Evolutionary conservation across 2,329 filamentous ascomycete species (phyloP).

Genomic region (Hypoxylon rubiginosum): DNA sequence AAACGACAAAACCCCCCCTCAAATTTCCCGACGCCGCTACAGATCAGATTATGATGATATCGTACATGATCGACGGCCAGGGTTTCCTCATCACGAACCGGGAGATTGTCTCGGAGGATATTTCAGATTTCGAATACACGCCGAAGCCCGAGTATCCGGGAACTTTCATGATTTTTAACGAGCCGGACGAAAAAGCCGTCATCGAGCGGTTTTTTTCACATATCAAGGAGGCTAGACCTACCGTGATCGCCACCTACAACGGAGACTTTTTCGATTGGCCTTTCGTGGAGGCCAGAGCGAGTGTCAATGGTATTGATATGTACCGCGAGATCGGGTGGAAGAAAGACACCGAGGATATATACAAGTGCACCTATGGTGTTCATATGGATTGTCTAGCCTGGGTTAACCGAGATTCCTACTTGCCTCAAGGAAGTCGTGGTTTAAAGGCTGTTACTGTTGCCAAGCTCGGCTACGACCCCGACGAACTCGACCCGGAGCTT

Average conservation of each 20-base stretch:
- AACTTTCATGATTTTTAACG: slow-evolving; percentile 98
- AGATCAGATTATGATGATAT: slow-evolving; percentile 99
- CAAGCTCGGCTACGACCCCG: slow-evolving; percentile 97
- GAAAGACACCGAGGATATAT: slow-evolving; percentile 95
- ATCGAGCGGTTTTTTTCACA: slow-evolving; percentile 95
- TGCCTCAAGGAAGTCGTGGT: slow-evolving; percentile 96
- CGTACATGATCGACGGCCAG: slow-evolving; percentile 99
- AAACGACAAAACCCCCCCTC: slow-evolving; percentile 93
- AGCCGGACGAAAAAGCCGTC: slow-evolving; percentile 88
- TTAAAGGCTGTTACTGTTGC: slow-evolving; percentile 97
- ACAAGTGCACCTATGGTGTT: slow-evolving; percentile 94
- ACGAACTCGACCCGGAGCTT: slow-evolving; percentile 95
- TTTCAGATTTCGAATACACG: slow-evolving; percentile 97
- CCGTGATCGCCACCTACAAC: slow-evolving; percentile 99
- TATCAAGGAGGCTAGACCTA: slow-evolving; percentile 93
- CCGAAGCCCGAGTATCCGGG: slow-evolving; percentile 96
- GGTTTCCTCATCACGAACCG: slow-evolving; percentile 98
- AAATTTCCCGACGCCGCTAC: slow-evolving; percentile 96
- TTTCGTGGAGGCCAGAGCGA: slow-evolving; percentile 93
- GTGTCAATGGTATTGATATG: slow-evolving; percentile 97
- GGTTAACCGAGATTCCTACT: slow-evolving; percentile 98
- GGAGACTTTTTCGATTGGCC: slow-evolving; percentile 99
- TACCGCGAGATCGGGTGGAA: slow-evolving; percentile 98
- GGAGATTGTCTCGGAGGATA: slow-evolving; percentile 97
- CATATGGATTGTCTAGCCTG: slow-evolving; percentile 99